These are phyloP conservation scores for Chloris gayana DNA, from an alignment of 176 grass and related monocot genomes.

Conservation along the genomic window DNA sequence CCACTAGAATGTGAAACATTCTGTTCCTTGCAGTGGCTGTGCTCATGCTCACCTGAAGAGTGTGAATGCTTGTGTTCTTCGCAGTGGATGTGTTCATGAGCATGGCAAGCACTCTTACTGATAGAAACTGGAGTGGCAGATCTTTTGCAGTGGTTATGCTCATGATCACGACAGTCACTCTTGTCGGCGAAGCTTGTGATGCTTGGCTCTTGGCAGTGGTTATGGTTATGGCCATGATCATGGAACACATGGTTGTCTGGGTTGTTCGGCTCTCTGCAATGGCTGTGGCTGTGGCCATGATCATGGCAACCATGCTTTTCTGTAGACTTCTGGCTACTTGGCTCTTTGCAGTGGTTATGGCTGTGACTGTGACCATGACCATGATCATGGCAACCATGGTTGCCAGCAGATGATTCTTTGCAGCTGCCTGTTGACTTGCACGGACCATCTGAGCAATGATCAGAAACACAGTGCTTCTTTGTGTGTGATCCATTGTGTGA, in stretches of 20 bases:
- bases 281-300: conserved; percentile 32
- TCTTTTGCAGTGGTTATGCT: conserved; percentile 35
- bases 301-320: conserved; percentile 44
- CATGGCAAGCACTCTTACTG: conserved; percentile 28
- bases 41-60: conserved; percentile 5
- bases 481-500: conserved; percentile 44
- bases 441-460: conserved; percentile 40
- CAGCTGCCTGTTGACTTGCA: conserved; percentile 32
- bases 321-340: conserved; percentile 13
- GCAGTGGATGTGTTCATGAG: conserved; percentile 31
- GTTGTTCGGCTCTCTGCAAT: conserved; percentile 37
- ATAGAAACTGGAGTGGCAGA: not conserved
- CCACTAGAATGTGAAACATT: not conserved
- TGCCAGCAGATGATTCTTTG: conserved; percentile 33
- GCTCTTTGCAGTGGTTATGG: conserved; percentile 42
- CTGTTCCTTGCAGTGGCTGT: conserved; percentile 32
- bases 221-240: conserved; percentile 32
- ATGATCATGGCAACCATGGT: conserved; percentile 43
- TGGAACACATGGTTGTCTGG: conserved; percentile 36
- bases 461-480: conserved; percentile 36
- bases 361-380: conserved; percentile 38
- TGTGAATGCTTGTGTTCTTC: conserved; percentile 36
- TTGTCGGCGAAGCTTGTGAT: not conserved
- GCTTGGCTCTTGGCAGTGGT: conserved; percentile 23
- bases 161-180: conserved; percentile 36